phyloP scores from a whole-genome alignment of 1,139 yeast species.

The Zygosaccharomyces pseudobailii region DNA sequence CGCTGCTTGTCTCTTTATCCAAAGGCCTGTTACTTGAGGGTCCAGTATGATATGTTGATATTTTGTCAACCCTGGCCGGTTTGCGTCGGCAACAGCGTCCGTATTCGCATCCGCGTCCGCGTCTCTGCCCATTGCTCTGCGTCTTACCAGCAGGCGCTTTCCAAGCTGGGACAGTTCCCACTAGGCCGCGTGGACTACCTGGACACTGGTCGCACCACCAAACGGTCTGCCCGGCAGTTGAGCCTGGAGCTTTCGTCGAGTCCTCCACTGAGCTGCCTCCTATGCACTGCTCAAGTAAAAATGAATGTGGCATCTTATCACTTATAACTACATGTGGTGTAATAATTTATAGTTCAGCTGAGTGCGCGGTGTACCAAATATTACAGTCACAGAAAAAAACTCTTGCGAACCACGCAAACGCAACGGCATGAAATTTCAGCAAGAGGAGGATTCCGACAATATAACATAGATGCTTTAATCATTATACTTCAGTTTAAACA shows the following conservation, averaged over 20 bases:
- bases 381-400: neutral
- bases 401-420: neutral
- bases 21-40: neutral
- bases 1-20: neutral
- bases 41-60: conserved; percentile 9
- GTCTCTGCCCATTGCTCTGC: neutral
- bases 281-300: neutral
- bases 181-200: neutral
- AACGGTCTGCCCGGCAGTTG: neutral
- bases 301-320: neutral
- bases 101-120: neutral
- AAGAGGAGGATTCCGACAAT: neutral
- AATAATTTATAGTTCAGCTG: neutral
- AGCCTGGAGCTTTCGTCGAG: neutral
- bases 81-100: neutral
- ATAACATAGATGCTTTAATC: neutral
- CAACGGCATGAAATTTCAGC: conserved; percentile 1
- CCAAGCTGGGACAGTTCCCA: neutral
- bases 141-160: neutral
- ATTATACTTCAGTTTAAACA: neutral
- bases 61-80: conserved; percentile 6
- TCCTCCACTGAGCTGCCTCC: neutral
- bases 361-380: neutral
- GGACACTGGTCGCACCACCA: neutral
- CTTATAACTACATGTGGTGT: neutral